Evolutionary conservation across 2,329 filamentous ascomycete genomes (phyloP), one percentile per base, ranked within the genome.

Genomic region (Colletotrichum sp.): DNA sequence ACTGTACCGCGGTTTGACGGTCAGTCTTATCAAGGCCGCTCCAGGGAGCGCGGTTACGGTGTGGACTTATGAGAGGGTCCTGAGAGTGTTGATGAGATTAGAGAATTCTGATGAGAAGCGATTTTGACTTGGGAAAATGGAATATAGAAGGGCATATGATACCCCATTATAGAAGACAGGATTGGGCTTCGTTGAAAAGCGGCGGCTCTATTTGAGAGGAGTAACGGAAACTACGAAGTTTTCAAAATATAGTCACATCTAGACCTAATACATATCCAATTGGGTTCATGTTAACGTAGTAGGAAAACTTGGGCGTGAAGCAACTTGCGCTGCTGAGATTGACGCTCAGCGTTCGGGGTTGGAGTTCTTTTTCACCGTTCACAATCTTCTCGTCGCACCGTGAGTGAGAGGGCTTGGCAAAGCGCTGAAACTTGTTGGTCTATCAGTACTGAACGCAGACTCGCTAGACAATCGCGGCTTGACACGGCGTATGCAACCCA

Each of bases 1-100:
- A 0, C 83, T 99, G 80, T 99, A 99, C 84, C 91, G 96, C 70
- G 97, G 97, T 0, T 86, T 99, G 83, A 94, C 93, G 1, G 96
- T 99, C 72, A 96, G 96, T 83, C 86, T 99, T 82, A 84, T 99
- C 79, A 99, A 99, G 88, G 95, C 96, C 36, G 97, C 96, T 26
- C 97, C 97, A n/a, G 93, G 95, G 32, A 97, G 95, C 83, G 95
- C 96, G 8, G 92, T 98, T 36, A 98, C 96, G 0, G 95, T 98
- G 89, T 98, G 96, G 95, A 98, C 95, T 3, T 98, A 98, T 85
- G 96, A 98, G 87, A 89, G 93, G 81, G 91, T 91, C 21, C 87
- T 98, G 86, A 90, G 88, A 67, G 79, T 92, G 26, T 86, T 96
- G 76, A 86, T 89, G 36, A 80, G 80, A 21, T 76, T 85, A 59